Conservation (phyloP, 306 rosid genomes). For the Nissolia schottii region DNA sequence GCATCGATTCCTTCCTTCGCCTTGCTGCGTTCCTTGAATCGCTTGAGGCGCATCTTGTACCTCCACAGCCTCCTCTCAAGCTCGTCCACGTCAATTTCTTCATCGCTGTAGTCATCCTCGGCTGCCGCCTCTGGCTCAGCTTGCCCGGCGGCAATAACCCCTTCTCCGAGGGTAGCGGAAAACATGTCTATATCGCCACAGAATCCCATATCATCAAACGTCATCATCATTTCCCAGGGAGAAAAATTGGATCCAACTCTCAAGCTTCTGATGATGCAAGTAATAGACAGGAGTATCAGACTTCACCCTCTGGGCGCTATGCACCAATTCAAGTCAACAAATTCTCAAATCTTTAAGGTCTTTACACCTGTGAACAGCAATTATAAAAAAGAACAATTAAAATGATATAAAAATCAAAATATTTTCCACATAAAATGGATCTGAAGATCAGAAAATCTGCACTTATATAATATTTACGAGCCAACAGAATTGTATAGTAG, state of each 20-base stretch:
- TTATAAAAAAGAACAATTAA: neutral
- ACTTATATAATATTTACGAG: conserved; percentile 1
- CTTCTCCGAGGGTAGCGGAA: conserved; percentile 45
- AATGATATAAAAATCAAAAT: neutral
- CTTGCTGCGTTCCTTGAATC: conserved; percentile 56
- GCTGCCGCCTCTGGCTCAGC: conserved; percentile 40
- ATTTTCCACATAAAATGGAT: conserved; percentile 2
- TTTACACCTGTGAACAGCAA: conserved; percentile 26
- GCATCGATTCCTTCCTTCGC: conserved; percentile 56
- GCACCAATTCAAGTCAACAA: neutral
- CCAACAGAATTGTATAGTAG: neutral
- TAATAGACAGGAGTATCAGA: neutral
- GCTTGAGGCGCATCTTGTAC: conserved; percentile 54
- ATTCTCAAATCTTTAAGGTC: neutral
- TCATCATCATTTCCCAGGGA: conserved; percentile 46
- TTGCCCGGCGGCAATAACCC: conserved; percentile 37
- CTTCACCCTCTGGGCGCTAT: neutral
- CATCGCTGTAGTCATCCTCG: conserved; percentile 64
- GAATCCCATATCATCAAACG: conserved; percentile 57
- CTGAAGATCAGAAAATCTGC: neutral
- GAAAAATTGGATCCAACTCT: neutral
- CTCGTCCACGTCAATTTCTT: conserved; percentile 62
- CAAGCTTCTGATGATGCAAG: neutral
- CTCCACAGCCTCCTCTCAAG: conserved; percentile 84
- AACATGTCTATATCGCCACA: conserved; percentile 56